Base-by-base conservation (phyloP, 1,139 yeast species). In the Diutina pseudorugosa region DNA sequence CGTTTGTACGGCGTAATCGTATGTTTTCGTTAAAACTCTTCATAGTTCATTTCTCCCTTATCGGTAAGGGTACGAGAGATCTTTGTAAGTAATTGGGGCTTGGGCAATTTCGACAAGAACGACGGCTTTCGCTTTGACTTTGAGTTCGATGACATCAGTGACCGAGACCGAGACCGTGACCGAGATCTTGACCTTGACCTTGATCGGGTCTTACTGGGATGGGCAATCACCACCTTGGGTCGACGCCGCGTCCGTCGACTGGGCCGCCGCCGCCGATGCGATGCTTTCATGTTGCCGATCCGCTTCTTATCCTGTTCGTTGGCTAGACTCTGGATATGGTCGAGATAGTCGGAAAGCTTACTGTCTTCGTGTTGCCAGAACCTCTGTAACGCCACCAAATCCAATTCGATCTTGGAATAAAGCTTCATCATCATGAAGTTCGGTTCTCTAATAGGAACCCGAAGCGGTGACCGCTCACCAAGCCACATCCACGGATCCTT, bases 401-500 rank as follows among this genome's bases (percentile, higher is more conserved):
- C 47, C 19, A 25, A 23, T 16, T 45, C 49, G 2, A 45, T 14
- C 40, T 45, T 25, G 4, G 40, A n/a, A 27, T 45, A 45, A 7
- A 45, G 21, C 16, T 74, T 70, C 56, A 76, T 66, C 23, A 82
- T 66, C 52, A 85, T 76, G 59, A 78, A 85, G 55, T 80, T 77
- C 0, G 89, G 81, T 60, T 87, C 90, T 57, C 74, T 76, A 47
- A 83, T 66, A 0, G 93, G 93, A 52, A 76, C 77, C 50, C 85
- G 69, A 41, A 85, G 65, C 0, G 95, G 95, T 1, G 90, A 82
- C 3, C 65, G 62, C 3, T 80, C 81, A 7, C 83, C 71, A 2
- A 83, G 59, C 90, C 90, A 83, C 51, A 62, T 68, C 19, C 64
- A 55, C 7, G 69, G 63, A 53, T 63, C 60, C 0, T 60, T 56